Evolutionary conservation across 2,329 filamentous ascomycete species (phyloP).

Genomic region (Ophiostoma triangulosporum): DNA sequence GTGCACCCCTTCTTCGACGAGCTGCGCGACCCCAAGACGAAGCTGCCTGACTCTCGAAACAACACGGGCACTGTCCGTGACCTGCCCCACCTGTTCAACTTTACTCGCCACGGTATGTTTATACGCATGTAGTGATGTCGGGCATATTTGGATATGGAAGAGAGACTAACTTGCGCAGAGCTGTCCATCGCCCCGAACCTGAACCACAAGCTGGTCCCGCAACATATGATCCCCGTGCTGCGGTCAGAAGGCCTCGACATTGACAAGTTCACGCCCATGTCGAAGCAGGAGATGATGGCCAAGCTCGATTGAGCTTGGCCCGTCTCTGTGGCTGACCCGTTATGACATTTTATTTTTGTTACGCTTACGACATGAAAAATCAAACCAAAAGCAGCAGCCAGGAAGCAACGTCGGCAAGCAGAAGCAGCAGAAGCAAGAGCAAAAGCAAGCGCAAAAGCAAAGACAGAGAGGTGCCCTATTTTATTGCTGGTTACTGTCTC

Average conservation of each 20-base stretch:
- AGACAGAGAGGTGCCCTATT: neutral
- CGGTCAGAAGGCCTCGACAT: conserved; percentile 74
- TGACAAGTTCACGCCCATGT: conserved; percentile 81
- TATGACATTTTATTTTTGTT: conserved; percentile 1
- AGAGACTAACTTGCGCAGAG: conserved; percentile 33
- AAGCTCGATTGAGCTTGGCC: conserved; percentile 65
- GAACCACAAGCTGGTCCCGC: conserved; percentile 77
- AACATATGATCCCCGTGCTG: conserved; percentile 64
- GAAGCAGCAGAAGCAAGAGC: conserved; percentile 2
- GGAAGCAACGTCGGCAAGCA: neutral
- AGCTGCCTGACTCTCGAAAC: conserved; percentile 87
- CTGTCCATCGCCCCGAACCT: conserved; percentile 85
- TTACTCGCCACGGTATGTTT: conserved; percentile 69
- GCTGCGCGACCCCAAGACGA: conserved; percentile 78
- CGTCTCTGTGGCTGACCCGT: neutral
- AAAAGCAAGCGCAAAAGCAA: neutral
- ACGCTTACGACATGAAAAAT: conserved; percentile 3
- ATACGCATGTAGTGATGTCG: neutral
- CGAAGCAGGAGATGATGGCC: conserved; percentile 94
- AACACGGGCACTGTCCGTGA: conserved; percentile 67
- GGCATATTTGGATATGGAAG: neutral
- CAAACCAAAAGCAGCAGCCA: conserved; percentile 1
- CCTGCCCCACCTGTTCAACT: conserved; percentile 81
- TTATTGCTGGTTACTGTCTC: neutral
- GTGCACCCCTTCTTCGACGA: conserved; percentile 98